Evolutionary conservation across 805 yeast species (phyloP).

Genomic region (Teunomyces kruisii): DNA sequence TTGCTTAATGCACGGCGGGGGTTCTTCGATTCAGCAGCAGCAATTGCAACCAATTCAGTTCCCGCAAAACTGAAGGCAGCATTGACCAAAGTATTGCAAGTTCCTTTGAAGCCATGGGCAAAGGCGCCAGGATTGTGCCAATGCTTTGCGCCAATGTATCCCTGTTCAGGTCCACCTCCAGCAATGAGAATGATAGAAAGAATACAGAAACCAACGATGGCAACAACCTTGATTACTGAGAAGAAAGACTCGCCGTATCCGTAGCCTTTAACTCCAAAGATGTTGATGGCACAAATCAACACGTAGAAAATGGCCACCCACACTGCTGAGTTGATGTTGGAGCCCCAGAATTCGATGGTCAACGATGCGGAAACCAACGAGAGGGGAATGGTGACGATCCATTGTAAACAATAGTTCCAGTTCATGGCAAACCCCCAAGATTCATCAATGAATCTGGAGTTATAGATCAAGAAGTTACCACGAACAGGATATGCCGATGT

Average conservation of each 20-base stretch:
- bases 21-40: slow-evolving; percentile 54
- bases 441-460: slow-evolving; percentile 20
- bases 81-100: slow-evolving; percentile 50
- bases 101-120: slow-evolving; percentile 55
- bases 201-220: slow-evolving; percentile 26
- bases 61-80: slow-evolving; percentile 64
- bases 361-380: slow-evolving; percentile 15
- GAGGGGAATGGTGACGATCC: slow-evolving; percentile 12
- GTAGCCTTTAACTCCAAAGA: slow-evolving; percentile 28
- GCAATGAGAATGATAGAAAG: slow-evolving; percentile 33
- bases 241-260: slow-evolving; percentile 27
- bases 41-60: slow-evolving; percentile 56
- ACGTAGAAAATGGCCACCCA: slow-evolving; percentile 28
- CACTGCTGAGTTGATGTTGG: slow-evolving; percentile 19
- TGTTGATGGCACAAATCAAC: slow-evolving; percentile 19
- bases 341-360: slow-evolving; percentile 23
- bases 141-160: slow-evolving; percentile 50
- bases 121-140: slow-evolving; percentile 59
- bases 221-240: slow-evolving; percentile 26
- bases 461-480: slow-evolving; percentile 13
- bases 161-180: slow-evolving; percentile 44
- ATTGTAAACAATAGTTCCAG: slow-evolving; percentile 18
- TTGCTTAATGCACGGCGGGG: slow-evolving; percentile 56
- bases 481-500: slow-evolving; percentile 12
- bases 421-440: slow-evolving; percentile 23